Conservation (phyloP, 192 early-diverging fungal genomes). For the Backusella morwellensis region DNA sequence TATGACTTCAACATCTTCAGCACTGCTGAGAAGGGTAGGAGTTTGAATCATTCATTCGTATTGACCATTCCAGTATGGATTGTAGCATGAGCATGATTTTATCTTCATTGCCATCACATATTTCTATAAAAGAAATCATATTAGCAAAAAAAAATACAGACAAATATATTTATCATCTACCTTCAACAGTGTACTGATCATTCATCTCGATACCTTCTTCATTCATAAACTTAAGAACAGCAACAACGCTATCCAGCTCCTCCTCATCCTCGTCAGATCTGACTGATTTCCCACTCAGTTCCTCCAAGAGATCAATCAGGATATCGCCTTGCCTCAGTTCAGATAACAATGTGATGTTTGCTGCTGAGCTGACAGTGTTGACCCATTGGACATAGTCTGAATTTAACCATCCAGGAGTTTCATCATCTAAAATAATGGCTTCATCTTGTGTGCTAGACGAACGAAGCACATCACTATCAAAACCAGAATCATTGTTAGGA, state of each 20-base stretch:
- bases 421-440: neutral
- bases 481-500: slow-evolving; percentile 15
- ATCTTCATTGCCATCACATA: slow-evolving; percentile 38
- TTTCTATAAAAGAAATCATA: slow-evolving; percentile 8
- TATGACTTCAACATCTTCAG: neutral
- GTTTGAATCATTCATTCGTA: slow-evolving; percentile 1
- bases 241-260: slow-evolving; percentile 49
- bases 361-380: slow-evolving; percentile 30
- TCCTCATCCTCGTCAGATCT: slow-evolving; percentile 37
- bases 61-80: slow-evolving; percentile 22
- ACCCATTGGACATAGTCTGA: slow-evolving; percentile 50
- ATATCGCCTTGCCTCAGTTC: slow-evolving; percentile 47
- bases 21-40: neutral
- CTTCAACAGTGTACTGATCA: slow-evolving; percentile 50
- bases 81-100: slow-evolving; percentile 37
- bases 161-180: neutral
- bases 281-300: slow-evolving; percentile 46
- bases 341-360: slow-evolving; percentile 31
- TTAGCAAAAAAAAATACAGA: neutral
- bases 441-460: neutral
- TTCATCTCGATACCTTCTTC: slow-evolving; percentile 45
- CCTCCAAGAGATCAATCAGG: slow-evolving; percentile 45
- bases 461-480: slow-evolving; percentile 7
- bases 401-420: slow-evolving; percentile 20
- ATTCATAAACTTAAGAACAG: slow-evolving; percentile 56